Conservation (phyloP, 495 filamentous ascomycete species). For the Friedmanniomyces simplex region DNA sequence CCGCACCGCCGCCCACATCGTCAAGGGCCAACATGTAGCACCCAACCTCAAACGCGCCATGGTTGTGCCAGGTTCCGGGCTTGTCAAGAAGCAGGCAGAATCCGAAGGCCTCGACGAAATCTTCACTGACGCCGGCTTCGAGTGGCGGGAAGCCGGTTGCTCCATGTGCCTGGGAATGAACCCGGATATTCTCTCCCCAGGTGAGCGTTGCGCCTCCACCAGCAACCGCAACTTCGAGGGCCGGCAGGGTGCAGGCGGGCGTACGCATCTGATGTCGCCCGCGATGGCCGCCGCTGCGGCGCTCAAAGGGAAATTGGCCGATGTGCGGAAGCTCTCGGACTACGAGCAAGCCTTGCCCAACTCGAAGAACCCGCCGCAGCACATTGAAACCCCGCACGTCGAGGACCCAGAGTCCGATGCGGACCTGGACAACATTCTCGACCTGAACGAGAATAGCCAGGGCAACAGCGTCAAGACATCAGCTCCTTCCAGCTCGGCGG, state of each 20-base stretch:
- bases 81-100: slow-evolving; percentile 91
- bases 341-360: slow-evolving; percentile 18
- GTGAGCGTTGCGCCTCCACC: slow-evolving; percentile 88
- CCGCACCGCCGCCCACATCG: slow-evolving; percentile 71
- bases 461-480: slow-evolving; percentile 46
- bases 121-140: slow-evolving; percentile 85
- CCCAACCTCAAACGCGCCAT: slow-evolving; percentile 83
- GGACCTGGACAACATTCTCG: slow-evolving; percentile 63
- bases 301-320: slow-evolving; percentile 79
- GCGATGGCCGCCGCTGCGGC: slow-evolving; percentile 92
- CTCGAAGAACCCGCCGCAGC: slow-evolving; percentile 45
- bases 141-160: slow-evolving; percentile 97
- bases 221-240: slow-evolving; percentile 98
- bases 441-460: slow-evolving; percentile 62
- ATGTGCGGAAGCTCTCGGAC: slow-evolving; percentile 66
- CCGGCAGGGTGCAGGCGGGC: slow-evolving; percentile 82
- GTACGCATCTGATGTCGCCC: slow-evolving; percentile 94
- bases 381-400: slow-evolving; percentile 45
- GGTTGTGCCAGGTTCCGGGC: slow-evolving; percentile 90
- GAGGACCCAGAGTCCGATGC: slow-evolving; percentile 70
- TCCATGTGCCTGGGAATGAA: slow-evolving; percentile 99
- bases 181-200: slow-evolving; percentile 89
- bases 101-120: slow-evolving; percentile 85
- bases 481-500: slow-evolving; percentile 42
- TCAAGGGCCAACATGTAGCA: slow-evolving; percentile 77